Base-by-base conservation (phyloP, 2,329 filamentous ascomycete species). In the Cadophora luteo-olivacea region DNA sequence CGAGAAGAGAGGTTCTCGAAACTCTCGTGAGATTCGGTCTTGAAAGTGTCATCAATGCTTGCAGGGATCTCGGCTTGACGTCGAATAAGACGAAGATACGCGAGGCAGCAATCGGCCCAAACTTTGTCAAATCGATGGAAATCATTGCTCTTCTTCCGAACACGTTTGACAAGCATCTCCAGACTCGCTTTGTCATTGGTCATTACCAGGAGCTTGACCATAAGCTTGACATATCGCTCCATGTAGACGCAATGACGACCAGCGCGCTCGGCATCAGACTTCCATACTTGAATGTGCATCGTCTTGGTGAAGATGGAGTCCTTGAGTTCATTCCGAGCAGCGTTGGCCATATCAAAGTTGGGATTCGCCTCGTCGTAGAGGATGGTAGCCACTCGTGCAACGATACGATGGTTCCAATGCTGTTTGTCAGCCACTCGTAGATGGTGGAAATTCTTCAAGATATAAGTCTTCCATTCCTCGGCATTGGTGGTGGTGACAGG, bases 341-440 rank as follows among this genome's bases (percentile, higher is more conserved):
- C 86, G 2, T 85, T 85, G 12, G 85, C 83, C 54, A 73, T 68
- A 1, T 70, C 81, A 22, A 81, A 77, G 63, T 85, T 83, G 57
- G 82, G 82, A 12, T 79, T 74, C 2, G 80, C 78, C 51, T 86
- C 85, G 67, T 90, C 84, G 72, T 87, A 91, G 7, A 90, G 81
- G 51, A 91, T 83, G 72, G 86, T 85, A 6, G 88, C 89, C 68
- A 84, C 84, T 70, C 89, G 84, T 64, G 84, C 83, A 63, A 89
- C 87, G 83, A 93, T 91, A 19, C 91, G 86, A 77, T 93, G 91
- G 76, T 93, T 91, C 91, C 91, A 93, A 72, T 91, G 89, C 3
- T 89, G 86, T 77, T 92, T 92, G 76, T 93, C 91, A 2, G 87
- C 86, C 61, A 69, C 73, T 41, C 75, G 72, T 22, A 78, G 70